Conservation (phyloP, 169 alveolate genomes). For the Eimeria tenella region DNA sequence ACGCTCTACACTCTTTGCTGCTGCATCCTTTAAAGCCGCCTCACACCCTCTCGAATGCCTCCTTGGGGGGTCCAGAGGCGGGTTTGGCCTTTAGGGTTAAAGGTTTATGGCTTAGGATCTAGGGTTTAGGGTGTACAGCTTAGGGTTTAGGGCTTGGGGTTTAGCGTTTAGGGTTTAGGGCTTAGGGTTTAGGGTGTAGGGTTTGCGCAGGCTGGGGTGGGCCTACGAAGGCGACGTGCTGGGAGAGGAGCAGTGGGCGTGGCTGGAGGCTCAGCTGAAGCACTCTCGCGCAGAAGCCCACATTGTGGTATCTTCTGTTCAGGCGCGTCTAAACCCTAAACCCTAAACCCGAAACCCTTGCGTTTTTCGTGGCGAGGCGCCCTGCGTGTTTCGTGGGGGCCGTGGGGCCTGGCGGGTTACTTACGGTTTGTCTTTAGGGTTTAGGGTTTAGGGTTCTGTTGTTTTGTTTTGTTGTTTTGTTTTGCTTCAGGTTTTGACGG, state of each 20-base stretch:
- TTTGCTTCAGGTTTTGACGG: conserved; percentile 73
- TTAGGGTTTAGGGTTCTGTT: not conserved
- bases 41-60: not conserved
- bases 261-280: conserved; percentile 92
- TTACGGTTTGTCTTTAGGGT: not conserved
- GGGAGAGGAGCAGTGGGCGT: conserved; percentile 93
- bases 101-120: too few species aligned
- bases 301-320: conserved; percentile 91
- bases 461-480: not conserved
- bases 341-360: not conserved
- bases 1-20: not conserved
- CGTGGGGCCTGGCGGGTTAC: not conserved
- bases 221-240: conserved; percentile 88
- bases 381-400: not conserved
- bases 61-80: too few species aligned
- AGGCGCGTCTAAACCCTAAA: conserved; percentile 81
- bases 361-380: not conserved
- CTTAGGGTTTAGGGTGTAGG: conserved; percentile 30
- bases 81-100: too few species aligned
- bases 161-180: conserved; percentile 8
- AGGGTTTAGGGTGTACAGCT: too few species aligned
- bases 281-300: conserved; percentile 90
- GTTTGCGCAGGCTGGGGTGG: conserved; percentile 54
- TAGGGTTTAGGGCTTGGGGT: not conserved
- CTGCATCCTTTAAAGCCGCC: not conserved